Conservation (phyloP, 495 filamentous ascomycete genomes). For the Penicillium coprophilum region DNA sequence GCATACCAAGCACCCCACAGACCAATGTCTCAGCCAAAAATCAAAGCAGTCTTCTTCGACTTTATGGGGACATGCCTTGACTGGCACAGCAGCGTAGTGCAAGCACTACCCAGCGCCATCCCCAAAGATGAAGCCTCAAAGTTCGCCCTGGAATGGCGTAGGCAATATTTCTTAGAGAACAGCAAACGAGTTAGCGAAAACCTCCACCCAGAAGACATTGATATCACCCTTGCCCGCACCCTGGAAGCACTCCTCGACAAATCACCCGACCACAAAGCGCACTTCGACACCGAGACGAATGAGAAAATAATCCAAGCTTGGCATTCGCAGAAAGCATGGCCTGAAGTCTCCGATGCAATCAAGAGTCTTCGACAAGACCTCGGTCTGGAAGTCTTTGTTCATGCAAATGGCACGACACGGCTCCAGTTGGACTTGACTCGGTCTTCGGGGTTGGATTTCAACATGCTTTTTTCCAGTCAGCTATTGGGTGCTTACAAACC, state of each 20-base stretch:
- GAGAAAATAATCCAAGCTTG: conserved; percentile 33
- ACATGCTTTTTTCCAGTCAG: conserved; percentile 54
- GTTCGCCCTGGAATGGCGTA: conserved; percentile 51
- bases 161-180: conserved; percentile 46
- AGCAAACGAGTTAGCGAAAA: conserved; percentile 33
- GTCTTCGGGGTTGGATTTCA: conserved; percentile 49
- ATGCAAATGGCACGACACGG: conserved; percentile 56
- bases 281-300: conserved; percentile 27
- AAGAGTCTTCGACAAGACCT: conserved; percentile 22
- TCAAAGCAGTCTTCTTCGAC: conserved; percentile 44
- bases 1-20: background rate
- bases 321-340: conserved; percentile 50
- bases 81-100: conserved; percentile 37
- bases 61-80: conserved; percentile 48
- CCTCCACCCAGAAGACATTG: conserved; percentile 48
- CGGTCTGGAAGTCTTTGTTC: conserved; percentile 42
- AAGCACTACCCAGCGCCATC: conserved; percentile 22
- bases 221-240: conserved; percentile 42
- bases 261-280: conserved; percentile 20
- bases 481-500: conserved; percentile 52
- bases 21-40: conserved; percentile 11
- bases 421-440: conserved; percentile 52
- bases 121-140: conserved; percentile 25
- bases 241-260: conserved; percentile 35
- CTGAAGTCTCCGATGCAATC: conserved; percentile 41